Evolutionary conservation across 441 rosid genomes (phyloP), one percentile per base, ranked within the genome.

Genomic region (Jatropha multifida): DNA sequence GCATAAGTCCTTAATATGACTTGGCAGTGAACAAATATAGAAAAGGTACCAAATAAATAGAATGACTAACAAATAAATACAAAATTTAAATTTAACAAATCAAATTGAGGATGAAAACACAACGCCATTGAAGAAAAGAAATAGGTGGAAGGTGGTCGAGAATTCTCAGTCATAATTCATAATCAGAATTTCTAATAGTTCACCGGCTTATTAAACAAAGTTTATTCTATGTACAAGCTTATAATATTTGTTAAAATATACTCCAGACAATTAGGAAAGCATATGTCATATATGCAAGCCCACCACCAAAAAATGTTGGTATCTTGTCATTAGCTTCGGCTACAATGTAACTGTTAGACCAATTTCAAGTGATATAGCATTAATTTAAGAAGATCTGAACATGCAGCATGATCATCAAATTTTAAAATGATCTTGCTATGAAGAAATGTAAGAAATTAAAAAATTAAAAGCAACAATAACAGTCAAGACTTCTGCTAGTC

Each of bases 1-100:
- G 63, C 83, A 90, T 92, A 93, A 90, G 96, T 90, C 83, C 94
- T 89, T 81, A 77, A 86, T 68, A 87, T 84, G 81, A 88, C 77
- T 83, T 78, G 77, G 72, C 71, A 81, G 59, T 75, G 56, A 42
- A 73, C 23, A 15, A 65, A 65, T 11, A 64, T 76, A 71, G 38
- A 32, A 71, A 14, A 46, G 14, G 7, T 32, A 65, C 54, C 41
- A 40, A 76, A 58, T 12, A 64, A 65, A 27, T 44, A 68, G 18
- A 52, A 42, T 27, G 55, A 42, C 44, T 68, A 58, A 78, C 20
- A 60, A 6, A 52, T 3, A 56, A 52, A 75, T 58, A 41, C 51
- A 32, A 2, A 0, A 27, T 20, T 18, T 10, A 18, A 61, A 9
- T 60, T 5, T 3, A 71, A 58, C 10, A 54, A 27, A 61, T 27